Evolutionary conservation across 345 rosid genomes (phyloP).

Genomic region (Iberis pinnata): DNA sequence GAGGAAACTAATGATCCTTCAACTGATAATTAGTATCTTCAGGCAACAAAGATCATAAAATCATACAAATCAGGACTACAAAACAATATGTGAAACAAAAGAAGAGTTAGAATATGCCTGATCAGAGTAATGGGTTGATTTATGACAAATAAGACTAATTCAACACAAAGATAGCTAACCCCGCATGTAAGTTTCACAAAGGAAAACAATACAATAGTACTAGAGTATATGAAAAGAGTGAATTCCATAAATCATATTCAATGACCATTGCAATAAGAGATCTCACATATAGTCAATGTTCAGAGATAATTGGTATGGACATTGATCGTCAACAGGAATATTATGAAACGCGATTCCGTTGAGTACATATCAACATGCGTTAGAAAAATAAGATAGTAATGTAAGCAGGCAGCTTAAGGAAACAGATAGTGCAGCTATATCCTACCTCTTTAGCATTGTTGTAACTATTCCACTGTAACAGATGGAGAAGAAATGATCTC

Average conservation of each 20-base stretch:
- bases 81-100: not conserved
- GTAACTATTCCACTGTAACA: constrained; percentile 48
- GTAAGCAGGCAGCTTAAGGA: not conserved
- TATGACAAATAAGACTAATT: too few species aligned
- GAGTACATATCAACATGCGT: not conserved
- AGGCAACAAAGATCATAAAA: constrained; percentile 3
- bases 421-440: constrained; percentile 1
- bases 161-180: constrained; percentile 4
- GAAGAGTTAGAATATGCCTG: constrained; percentile 7
- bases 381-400: not conserved
- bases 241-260: constrained; percentile 4
- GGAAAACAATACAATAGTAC: not conserved
- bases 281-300: not conserved
- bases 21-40: constrained; percentile 1
- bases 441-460: constrained; percentile 55
- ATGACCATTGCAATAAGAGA: not conserved
- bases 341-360: not conserved
- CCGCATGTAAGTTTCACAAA: not conserved
- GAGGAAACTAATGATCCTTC: constrained; percentile 8
- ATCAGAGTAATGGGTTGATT: not conserved
- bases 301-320: not conserved
- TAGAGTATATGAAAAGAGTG: constrained; percentile 6
- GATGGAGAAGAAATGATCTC: constrained; percentile 75
- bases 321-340: constrained; percentile 2
- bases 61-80: not conserved